Evolutionary conservation across 306 rosid genomes (phyloP).

Genomic region (Rosa lucieae): DNA sequence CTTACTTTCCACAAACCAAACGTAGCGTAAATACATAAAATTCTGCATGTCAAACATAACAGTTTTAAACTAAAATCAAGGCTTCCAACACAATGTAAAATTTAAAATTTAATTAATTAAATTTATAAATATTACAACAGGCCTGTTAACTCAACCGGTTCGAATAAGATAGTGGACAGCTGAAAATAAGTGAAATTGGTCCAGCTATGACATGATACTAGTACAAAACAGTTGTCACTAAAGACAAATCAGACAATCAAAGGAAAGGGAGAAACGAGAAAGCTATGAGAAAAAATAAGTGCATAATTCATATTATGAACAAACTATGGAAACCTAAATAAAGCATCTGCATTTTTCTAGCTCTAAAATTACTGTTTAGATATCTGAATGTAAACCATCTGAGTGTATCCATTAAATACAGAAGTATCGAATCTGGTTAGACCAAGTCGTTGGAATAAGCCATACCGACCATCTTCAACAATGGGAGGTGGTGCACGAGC

Average conservation of each 20-base stretch:
- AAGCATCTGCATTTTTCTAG: conserved; percentile 30
- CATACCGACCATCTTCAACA: conserved; percentile 88
- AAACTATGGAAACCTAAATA: conserved; percentile 31
- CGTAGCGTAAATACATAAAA: background rate
- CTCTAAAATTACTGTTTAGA: conserved; percentile 54
- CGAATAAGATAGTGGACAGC: background rate
- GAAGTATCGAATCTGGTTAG: conserved; percentile 61
- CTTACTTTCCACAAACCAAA: too few species aligned
- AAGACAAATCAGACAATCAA: conserved; percentile 14
- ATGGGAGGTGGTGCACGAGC: conserved; percentile 82
- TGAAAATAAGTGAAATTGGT: background rate
- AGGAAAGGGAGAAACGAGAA: conserved; percentile 1
- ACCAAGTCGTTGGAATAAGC: conserved; percentile 83
- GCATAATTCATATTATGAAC: conserved; percentile 23
- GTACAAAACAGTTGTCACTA: background rate
- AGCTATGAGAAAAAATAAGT: conserved; percentile 18
- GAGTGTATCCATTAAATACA: conserved; percentile 98
- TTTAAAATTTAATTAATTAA: background rate
- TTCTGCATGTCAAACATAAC: background rate
- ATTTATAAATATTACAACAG: conserved; percentile 5
- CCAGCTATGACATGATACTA: conserved; percentile 1
- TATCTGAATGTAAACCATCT: conserved; percentile 94
- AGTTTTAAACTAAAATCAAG: background rate
- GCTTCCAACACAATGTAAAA: background rate
- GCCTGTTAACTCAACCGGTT: background rate